Evolutionary conservation across 495 filamentous ascomycete species (phyloP), one percentile per base, ranked within the genome.

Genomic region (Hyaloscypha variabilis): DNA sequence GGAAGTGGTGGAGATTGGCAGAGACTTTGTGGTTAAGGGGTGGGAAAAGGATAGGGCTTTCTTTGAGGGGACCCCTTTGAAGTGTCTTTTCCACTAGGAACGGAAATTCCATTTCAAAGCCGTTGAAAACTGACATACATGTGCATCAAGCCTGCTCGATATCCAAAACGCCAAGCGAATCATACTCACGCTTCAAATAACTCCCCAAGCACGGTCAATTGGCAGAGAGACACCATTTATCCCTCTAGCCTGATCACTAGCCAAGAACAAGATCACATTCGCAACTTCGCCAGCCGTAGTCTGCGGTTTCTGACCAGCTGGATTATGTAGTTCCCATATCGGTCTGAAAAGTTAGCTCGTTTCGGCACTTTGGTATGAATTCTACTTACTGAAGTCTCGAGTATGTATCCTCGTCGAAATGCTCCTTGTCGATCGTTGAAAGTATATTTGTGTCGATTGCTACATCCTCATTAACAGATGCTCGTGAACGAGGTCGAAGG

Each of bases 11-110:
- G 72, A 72, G 36, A 68, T 78, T 6, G 86, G 85, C 1, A 81
- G 77, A 66, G 82, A 87, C 23, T 71, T 88, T 6, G 77, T 88
- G 58, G 73, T 82, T 28, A 79, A 77, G 34, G 85, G 77, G 2
- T 87, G 84, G 86, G 68, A 75, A 62, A 80, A 81, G 63, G 79
- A 87, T 61, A 77, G 74, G 23, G 63, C 24, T 2, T 87, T 79
- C 80, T 87, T 87, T 73, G 73, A 79, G 54, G 73, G 68, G 10
- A 69, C 72, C 6, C 70, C 78, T 26, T 72, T 87, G 69, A 74
- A 73, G 6, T 82, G 77, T 69, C 69, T 88, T 42, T 86, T 87
- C 39, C 60, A 58, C 54, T 60, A 46, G 30, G 30, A 24, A 46
- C 31, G 31, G 31, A 34, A 34, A 46, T 0, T 42, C 8, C 1